Percentiles rank a stretch among this genome's conserved stretches.
Conservation (phyloP, 192 early-diverging fungal genomes). For the Anaeromyces robustus region DNA sequence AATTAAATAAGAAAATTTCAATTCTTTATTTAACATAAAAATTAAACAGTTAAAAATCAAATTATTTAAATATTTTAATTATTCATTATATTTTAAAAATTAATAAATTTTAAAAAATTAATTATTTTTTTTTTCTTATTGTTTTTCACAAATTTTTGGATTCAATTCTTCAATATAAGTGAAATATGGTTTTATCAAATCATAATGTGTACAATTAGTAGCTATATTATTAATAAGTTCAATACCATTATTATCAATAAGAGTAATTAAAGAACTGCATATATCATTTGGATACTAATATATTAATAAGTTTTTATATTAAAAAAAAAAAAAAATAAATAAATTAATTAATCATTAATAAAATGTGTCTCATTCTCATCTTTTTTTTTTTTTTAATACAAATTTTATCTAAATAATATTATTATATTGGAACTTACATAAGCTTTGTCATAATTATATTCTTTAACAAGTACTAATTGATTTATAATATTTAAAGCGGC, state of each 20-base stretch:
- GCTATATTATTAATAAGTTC: neutral
- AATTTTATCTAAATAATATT: too few species aligned
- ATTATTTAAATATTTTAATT: too few species aligned
- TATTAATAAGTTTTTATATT: neutral
- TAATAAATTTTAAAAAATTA: too few species aligned
- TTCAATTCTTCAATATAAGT: neutral
- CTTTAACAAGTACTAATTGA: neutral
- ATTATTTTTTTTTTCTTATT: neutral
- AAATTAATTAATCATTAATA: too few species aligned
- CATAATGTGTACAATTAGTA: neutral
- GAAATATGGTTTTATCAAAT: neutral
- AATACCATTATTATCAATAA: neutral
- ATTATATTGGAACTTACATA: neutral
- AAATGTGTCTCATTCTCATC: too few species aligned
- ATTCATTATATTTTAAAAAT: too few species aligned
- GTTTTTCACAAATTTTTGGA: neutral
- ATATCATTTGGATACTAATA: neutral
- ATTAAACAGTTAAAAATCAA: too few species aligned
- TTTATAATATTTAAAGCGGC: neutral
- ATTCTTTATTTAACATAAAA: too few species aligned
- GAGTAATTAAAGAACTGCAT: neutral
- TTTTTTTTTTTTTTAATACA: too few species aligned
- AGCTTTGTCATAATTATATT: neutral
- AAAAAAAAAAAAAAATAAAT: too few species aligned
- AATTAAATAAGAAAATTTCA: too few species aligned